Percentiles rank a stretch among this genome's conserved stretches.
phyloP scores from a whole-genome alignment of 2,329 filamentous ascomycete genomes.

The Xylaria sp. region DNA sequence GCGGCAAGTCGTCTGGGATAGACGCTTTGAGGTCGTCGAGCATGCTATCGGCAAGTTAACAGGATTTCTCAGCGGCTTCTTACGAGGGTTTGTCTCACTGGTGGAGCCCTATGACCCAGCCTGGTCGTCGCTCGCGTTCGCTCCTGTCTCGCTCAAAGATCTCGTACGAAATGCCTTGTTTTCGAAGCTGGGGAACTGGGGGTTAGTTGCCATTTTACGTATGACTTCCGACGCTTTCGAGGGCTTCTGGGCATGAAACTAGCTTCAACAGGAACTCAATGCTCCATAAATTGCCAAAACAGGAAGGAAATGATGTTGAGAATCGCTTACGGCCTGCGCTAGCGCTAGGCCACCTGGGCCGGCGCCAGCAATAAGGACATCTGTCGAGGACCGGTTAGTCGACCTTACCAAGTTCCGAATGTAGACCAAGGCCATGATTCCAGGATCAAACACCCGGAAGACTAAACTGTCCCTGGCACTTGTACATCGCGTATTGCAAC shows the following conservation, averaged over 20 bases:
- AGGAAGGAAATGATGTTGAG: too few species aligned
- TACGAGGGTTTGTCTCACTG: slow-evolving; percentile 17
- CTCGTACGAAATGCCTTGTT: slow-evolving; percentile 34
- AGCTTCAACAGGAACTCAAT: too few species aligned
- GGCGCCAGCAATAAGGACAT: slow-evolving; percentile 33
- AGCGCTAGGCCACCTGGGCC: slow-evolving; percentile 32
- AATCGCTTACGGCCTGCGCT: too few species aligned
- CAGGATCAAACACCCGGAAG: neutral
- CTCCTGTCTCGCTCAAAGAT: slow-evolving; percentile 34
- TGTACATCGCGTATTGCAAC: neutral
- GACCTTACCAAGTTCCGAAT: too few species aligned
- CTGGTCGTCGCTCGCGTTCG: slow-evolving; percentile 27
- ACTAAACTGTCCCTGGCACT: neutral
- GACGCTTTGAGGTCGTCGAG: slow-evolving; percentile 33
- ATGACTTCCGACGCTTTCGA: too few species aligned
- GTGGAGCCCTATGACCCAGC: slow-evolving; percentile 34
- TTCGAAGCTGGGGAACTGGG: too few species aligned
- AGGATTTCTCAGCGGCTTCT: neutral
- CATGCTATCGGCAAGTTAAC: slow-evolving; percentile 23
- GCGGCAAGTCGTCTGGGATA: slow-evolving; percentile 32
- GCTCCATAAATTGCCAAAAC: too few species aligned
- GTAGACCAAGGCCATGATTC: neutral
- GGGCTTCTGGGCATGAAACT: too few species aligned
- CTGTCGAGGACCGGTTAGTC: too few species aligned
- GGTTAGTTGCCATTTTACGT: too few species aligned